Evolutionary conservation across 257 asterid species (phyloP).

Genomic region (Scutellaria barbata): DNA sequence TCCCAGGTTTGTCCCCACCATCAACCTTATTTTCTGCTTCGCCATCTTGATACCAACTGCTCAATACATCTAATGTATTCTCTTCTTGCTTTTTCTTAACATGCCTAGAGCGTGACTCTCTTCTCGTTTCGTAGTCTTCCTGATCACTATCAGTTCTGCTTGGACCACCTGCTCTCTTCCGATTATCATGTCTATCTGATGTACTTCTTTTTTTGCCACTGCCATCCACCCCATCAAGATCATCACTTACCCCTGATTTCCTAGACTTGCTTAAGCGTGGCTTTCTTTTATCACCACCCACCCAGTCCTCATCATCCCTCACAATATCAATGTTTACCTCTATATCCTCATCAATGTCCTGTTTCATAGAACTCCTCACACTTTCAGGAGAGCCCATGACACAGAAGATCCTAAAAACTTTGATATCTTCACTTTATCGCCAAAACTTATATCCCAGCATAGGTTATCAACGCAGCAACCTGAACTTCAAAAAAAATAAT

Average conservation of each 20-base stretch:
- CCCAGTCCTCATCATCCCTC: conserved; percentile 70
- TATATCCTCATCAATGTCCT: conserved; percentile 62
- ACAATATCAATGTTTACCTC: conserved; percentile 69
- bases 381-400: conserved; percentile 77
- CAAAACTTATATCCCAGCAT: conserved; percentile 17
- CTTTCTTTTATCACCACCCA: conserved; percentile 60
- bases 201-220: conserved; percentile 64
- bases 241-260: conserved; percentile 59
- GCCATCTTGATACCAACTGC: conserved; percentile 91
- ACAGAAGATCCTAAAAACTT: conserved; percentile 40
- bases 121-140: conserved; percentile 69
- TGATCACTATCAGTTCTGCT: conserved; percentile 70
- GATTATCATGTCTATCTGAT: conserved; percentile 67
- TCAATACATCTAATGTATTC: conserved; percentile 72
- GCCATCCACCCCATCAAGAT: conserved; percentile 63
- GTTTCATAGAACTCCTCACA: conserved; percentile 52
- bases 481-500: conserved; percentile 2
- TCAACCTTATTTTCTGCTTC: conserved; percentile 69
- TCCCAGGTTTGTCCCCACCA: conserved; percentile 56
- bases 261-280: conserved; percentile 60
- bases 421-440: conserved; percentile 33
- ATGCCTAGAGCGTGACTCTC: conserved; percentile 66
- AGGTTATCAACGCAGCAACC: conserved; percentile 38
- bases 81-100: conserved; percentile 71
- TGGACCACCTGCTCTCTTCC: conserved; percentile 68